Evolutionary conservation across 1,284 basidiomycete genomes (phyloP).

Genomic region (Cryptococcus hybrid): DNA sequence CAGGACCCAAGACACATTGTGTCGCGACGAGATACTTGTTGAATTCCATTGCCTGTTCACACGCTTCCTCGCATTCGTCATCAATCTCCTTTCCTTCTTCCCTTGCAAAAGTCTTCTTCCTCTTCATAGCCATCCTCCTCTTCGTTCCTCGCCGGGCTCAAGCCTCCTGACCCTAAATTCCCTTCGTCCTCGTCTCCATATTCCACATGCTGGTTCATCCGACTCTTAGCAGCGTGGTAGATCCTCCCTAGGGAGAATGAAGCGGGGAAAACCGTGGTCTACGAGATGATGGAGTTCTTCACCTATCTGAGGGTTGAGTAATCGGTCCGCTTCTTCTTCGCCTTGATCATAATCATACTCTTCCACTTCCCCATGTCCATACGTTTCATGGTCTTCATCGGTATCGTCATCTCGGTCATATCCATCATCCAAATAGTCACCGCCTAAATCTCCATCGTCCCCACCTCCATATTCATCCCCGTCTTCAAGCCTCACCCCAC

Average conservation of each 20-base stretch:
- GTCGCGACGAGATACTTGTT: slow-evolving; percentile 77
- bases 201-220: slow-evolving; percentile 10
- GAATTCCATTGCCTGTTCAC: slow-evolving; percentile 54
- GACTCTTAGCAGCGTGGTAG: slow-evolving; percentile 15
- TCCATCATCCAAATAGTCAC: neutral
- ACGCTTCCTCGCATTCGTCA: slow-evolving; percentile 15
- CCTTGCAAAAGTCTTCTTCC: slow-evolving; percentile 24
- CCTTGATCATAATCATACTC: slow-evolving; percentile 1
- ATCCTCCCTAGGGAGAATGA: slow-evolving; percentile 31
- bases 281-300: slow-evolving; percentile 44
- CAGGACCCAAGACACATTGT: slow-evolving; percentile 74
- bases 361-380: neutral
- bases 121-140: slow-evolving; percentile 53
- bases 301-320: slow-evolving; percentile 22
- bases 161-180: neutral
- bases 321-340: slow-evolving; percentile 24
- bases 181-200: too few relatives aligned
- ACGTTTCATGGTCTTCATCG: slow-evolving; percentile 35
- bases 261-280: slow-evolving; percentile 27
- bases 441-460: slow-evolving; percentile 5
- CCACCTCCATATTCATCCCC: slow-evolving; percentile 47
- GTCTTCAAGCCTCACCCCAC: slow-evolving; percentile 37
- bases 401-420: slow-evolving; percentile 33
- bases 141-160: slow-evolving; percentile 22
- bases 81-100: slow-evolving; percentile 56